Evolutionary conservation across 1,139 yeast genomes (phyloP).

Genomic region (Blastobotrys indianensis): DNA sequence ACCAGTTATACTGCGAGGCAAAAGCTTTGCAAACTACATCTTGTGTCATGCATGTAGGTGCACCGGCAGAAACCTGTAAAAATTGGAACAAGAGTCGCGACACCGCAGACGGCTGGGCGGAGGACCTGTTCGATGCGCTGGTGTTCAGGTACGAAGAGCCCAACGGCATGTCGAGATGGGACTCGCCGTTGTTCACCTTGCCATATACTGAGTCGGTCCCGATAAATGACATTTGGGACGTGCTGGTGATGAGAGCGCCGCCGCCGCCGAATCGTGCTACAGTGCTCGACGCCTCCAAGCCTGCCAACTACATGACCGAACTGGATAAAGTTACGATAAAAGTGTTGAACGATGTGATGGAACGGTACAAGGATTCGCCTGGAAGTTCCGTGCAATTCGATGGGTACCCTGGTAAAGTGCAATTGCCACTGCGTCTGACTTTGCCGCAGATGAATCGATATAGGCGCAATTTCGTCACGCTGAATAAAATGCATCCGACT

Average conservation of each 20-base stretch:
- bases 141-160: slow-evolving; percentile 93
- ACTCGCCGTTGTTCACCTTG: slow-evolving; percentile 77
- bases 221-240: slow-evolving; percentile 65
- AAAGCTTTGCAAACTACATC: slow-evolving; percentile 78
- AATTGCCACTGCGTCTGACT: slow-evolving; percentile 62
- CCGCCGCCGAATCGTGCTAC: slow-evolving; percentile 39
- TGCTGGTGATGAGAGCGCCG: slow-evolving; percentile 57
- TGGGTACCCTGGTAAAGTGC: slow-evolving; percentile 41
- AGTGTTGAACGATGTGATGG: slow-evolving; percentile 53
- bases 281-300: slow-evolving; percentile 60
- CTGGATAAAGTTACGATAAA: slow-evolving; percentile 67
- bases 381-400: slow-evolving; percentile 44
- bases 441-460: slow-evolving; percentile 78
- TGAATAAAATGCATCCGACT: slow-evolving; percentile 70
- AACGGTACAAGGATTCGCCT: slow-evolving; percentile 52
- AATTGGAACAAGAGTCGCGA: slow-evolving; percentile 50
- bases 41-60: slow-evolving; percentile 73
- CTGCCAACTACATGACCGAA: slow-evolving; percentile 72
- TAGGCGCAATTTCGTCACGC: slow-evolving; percentile 70
- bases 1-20: slow-evolving; percentile 91
- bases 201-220: slow-evolving; percentile 56
- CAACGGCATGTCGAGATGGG: slow-evolving; percentile 82
- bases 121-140: slow-evolving; percentile 58
- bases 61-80: slow-evolving; percentile 55
- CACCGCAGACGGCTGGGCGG: slow-evolving; percentile 52